These are phyloP conservation scores for Anthracocystis panici-leucophaei DNA, from an alignment of 1,284 basidiomycete species.

Conservation along the genomic window DNA sequence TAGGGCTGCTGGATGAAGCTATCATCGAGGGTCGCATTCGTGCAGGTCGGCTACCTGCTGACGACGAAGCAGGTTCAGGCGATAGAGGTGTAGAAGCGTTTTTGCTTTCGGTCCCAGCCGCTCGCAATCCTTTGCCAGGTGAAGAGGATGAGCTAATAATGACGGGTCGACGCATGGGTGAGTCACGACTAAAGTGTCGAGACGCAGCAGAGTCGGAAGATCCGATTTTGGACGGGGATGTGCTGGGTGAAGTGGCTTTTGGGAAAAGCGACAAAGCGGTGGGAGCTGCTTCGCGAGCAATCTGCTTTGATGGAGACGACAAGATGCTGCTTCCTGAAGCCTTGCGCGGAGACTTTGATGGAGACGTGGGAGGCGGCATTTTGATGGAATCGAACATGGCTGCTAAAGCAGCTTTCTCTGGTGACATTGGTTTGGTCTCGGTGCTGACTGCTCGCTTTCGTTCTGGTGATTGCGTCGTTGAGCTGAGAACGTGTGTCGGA, in stretches of 20 bases:
- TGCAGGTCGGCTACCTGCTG: conserved; percentile 6
- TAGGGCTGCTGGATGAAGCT: conserved; percentile 25
- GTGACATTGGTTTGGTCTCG: conserved; percentile 43
- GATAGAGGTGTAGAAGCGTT: conserved; percentile 34
- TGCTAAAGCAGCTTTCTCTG: conserved; percentile 45
- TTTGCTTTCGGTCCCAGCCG: not conserved
- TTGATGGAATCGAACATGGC: conserved; percentile 51
- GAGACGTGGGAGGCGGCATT: conserved; percentile 45
- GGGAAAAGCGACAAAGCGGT: conserved; percentile 13
- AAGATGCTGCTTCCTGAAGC: conserved; percentile 25
- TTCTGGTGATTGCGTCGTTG: conserved; percentile 13
- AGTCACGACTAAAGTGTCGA: conserved; percentile 23
- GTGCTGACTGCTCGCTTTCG: conserved; percentile 7
- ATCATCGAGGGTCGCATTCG: conserved; percentile 24
- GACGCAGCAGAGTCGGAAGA: conserved; percentile 32
- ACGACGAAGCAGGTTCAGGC: conserved; percentile 10
- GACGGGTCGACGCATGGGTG: conserved; percentile 23
- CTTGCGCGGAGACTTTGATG: conserved; percentile 43
- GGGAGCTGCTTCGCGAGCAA: conserved; percentile 5
- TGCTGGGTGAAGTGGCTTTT: conserved; percentile 7
- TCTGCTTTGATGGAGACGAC: conserved; percentile 22
- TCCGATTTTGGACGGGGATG: conserved; percentile 22
- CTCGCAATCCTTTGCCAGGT: conserved; percentile 2
- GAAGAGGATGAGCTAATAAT: conserved; percentile 37
- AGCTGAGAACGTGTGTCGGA: not conserved